These are phyloP conservation scores for Pichia ethanolica DNA, from an alignment of 805 yeast genomes.

Conservation along the genomic window DNA sequence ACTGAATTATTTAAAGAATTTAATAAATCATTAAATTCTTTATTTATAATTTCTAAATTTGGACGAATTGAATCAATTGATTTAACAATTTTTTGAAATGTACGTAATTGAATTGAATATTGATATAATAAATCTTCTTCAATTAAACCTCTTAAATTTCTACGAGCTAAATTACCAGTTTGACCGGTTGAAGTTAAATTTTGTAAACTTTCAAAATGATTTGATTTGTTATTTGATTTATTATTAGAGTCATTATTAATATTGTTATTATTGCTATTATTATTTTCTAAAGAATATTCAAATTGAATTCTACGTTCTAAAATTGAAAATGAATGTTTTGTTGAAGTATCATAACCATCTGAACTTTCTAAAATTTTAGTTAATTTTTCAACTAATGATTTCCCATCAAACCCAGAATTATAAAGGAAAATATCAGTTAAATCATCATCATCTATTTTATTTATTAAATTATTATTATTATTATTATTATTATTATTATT, in stretches of 20 bases:
- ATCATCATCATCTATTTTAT: neutral
- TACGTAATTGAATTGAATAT: slow-evolving; percentile 42
- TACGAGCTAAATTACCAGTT: slow-evolving; percentile 51
- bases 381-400: slow-evolving; percentile 6
- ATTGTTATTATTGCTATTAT: too few relatives aligned
- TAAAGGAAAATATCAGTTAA: neutral
- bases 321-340: slow-evolving; percentile 24
- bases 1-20: slow-evolving; percentile 23
- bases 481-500: neutral
- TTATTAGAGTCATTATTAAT: neutral
- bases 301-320: slow-evolving; percentile 20
- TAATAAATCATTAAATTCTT: slow-evolving; percentile 18
- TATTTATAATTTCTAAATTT: slow-evolving; percentile 23
- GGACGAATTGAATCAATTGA: slow-evolving; percentile 29
- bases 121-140: slow-evolving; percentile 54
- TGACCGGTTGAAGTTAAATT: slow-evolving; percentile 26
- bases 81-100: slow-evolving; percentile 37
- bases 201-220: slow-evolving; percentile 10
- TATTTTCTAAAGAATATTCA: slow-evolving; percentile 1
- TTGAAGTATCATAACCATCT: slow-evolving; percentile 32
- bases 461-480: neutral
- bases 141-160: slow-evolving; percentile 50
- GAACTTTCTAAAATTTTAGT: slow-evolving; percentile 9
- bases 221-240: neutral
- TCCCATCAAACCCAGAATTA: slow-evolving; percentile 4